phyloP scores from a whole-genome alignment of 331 rosid genomes.

The Rosa hybrid region DNA sequence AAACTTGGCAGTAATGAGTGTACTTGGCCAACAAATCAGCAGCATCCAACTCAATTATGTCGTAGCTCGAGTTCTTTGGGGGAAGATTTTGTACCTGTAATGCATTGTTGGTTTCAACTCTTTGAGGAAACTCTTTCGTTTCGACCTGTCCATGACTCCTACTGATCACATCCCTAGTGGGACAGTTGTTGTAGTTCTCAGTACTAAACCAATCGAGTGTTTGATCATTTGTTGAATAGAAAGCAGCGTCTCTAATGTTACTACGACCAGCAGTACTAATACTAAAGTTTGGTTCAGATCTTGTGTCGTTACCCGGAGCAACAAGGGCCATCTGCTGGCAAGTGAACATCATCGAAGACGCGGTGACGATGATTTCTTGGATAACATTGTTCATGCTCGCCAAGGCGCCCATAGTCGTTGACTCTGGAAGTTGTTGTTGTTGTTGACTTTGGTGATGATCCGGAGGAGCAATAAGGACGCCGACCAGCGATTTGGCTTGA shows the following conservation, averaged over 20 bases:
- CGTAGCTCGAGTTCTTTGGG: constrained; percentile 18
- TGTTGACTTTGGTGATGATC: constrained; percentile 8
- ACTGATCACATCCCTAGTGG: constrained; percentile 1
- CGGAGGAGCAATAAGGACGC: constrained; percentile 42
- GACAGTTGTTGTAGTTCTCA: constrained; percentile 31
- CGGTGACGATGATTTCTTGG: constrained; percentile 71
- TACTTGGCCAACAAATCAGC: constrained; percentile 78
- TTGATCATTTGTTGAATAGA: constrained; percentile 21
- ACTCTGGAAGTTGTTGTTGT: constrained; percentile 21
- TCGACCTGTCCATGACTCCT: neutral
- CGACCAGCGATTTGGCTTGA: constrained; percentile 54
- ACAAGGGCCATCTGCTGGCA: constrained; percentile 56
- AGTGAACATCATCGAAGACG: constrained; percentile 75
- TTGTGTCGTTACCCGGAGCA: constrained; percentile 32
- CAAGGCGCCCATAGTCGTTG: constrained; percentile 48
- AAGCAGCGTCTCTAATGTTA: neutral
- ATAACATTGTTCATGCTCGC: constrained; percentile 54
- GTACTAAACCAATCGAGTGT: constrained; percentile 54
- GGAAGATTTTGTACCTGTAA: constrained; percentile 2
- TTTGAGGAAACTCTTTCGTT: neutral
- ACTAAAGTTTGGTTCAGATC: constrained; percentile 3
- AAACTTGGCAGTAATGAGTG: constrained; percentile 88
- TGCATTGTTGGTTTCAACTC: neutral
- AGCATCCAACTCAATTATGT: constrained; percentile 68
- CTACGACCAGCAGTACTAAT: neutral